phyloP scores from a whole-genome alignment of 441 rosid genomes.

The Populus hybrid region DNA sequence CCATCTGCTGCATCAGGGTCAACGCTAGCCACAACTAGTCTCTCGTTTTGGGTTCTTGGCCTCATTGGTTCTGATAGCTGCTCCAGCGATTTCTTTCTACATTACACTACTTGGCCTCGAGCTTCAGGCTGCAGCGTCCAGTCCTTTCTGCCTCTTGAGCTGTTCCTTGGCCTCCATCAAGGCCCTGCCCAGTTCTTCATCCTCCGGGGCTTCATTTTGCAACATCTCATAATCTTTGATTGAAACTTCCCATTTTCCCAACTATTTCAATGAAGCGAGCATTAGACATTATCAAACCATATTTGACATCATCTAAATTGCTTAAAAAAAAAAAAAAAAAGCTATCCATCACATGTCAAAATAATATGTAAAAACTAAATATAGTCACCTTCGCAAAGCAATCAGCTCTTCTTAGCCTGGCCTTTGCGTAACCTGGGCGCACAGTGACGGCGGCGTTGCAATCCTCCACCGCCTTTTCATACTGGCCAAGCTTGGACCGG shows the following conservation, averaged over 20 bases:
- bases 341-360: neutral
- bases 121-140: neutral
- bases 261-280: conserved; percentile 28
- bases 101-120: neutral
- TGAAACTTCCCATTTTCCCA: conserved; percentile 64
- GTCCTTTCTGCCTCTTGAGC: conserved; percentile 39
- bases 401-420: conserved; percentile 81
- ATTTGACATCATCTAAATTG: neutral
- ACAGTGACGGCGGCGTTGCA: conserved; percentile 63
- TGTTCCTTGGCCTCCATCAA: conserved; percentile 53
- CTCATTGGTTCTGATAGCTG: neutral
- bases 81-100: neutral
- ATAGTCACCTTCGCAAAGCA: conserved; percentile 64
- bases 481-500: conserved; percentile 53
- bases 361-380: neutral
- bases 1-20: no score
- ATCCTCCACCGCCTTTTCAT: conserved; percentile 66
- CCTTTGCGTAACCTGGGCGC: conserved; percentile 67
- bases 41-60: neutral
- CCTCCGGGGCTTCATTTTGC: conserved; percentile 53
- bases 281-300: neutral
- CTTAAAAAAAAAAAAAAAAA: neutral
- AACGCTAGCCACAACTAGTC: neutral
- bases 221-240: conserved; percentile 60
- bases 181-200: conserved; percentile 56